Percentiles rank a stretch among this genome's conserved stretches.
Conservation (phyloP, 805 yeast species). For the Candida ponderosae region DNA sequence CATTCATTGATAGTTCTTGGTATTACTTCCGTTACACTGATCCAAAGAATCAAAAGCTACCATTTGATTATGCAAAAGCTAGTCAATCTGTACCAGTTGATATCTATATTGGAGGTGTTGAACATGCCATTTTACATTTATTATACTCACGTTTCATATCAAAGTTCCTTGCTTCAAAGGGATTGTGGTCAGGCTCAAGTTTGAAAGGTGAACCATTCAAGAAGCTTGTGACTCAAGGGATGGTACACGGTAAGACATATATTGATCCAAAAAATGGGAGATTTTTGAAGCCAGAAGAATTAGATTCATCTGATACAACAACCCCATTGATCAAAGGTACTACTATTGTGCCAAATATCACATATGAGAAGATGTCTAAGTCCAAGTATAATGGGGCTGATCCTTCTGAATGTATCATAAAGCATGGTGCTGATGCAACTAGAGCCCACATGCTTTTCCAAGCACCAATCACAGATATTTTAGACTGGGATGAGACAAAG, state of each 20-base stretch:
- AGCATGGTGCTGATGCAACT: conserved; percentile 89
- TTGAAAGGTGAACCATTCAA: conserved; percentile 73
- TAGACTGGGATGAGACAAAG: conserved; percentile 86
- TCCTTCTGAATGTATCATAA: conserved; percentile 65
- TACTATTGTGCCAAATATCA: conserved; percentile 42
- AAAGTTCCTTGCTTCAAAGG: conserved; percentile 63
- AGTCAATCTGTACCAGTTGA: conserved; percentile 70
- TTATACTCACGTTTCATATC: conserved; percentile 81
- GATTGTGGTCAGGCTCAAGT: conserved; percentile 57
- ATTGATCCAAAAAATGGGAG: conserved; percentile 64
- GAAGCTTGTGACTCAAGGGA: conserved; percentile 85
- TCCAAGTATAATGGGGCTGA: conserved; percentile 94
- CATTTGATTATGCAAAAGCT: conserved; percentile 47
- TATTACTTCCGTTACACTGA: conserved; percentile 83
- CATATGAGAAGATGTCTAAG: conserved; percentile 93
- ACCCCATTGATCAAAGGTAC: conserved; percentile 41
- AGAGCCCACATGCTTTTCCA: conserved; percentile 90
- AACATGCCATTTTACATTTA: conserved; percentile 91
- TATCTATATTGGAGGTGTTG: conserved; percentile 89
- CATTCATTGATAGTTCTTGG: conserved; percentile 98
- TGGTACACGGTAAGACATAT: conserved; percentile 92
- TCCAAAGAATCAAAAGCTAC: conserved; percentile 46
- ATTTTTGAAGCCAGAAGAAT: conserved; percentile 74
- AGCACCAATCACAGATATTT: conserved; percentile 76
- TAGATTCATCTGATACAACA: conserved; percentile 33